Evolutionary conservation across 2,329 filamentous ascomycete genomes (phyloP).

Genomic region (Verticillium alfalfae): DNA sequence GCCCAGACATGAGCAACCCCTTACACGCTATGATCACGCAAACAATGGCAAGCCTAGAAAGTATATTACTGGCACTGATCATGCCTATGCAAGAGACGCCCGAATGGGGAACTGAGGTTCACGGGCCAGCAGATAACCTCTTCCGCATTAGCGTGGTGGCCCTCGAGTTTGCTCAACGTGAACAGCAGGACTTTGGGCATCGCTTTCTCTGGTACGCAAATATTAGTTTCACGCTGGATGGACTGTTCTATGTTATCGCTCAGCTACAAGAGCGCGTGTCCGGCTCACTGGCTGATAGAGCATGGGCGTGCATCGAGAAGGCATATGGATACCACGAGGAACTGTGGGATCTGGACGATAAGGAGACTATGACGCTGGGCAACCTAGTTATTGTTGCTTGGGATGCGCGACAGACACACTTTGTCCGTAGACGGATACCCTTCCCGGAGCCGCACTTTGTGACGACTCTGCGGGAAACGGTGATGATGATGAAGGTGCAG

Average conservation of each 20-base stretch:
- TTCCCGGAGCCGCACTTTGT: constrained; percentile 1
- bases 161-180: not conserved
- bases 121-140: constrained; percentile 31
- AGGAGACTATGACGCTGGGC: constrained; percentile 15
- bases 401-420: not conserved
- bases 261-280: constrained; percentile 43
- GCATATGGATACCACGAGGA: constrained; percentile 43
- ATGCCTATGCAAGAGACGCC: constrained; percentile 36
- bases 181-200: not conserved
- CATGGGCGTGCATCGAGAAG: constrained; percentile 40
- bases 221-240: constrained; percentile 47
- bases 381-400: constrained; percentile 1
- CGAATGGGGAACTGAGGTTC: constrained; percentile 42
- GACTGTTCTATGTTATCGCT: constrained; percentile 48
- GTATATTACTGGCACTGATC: no score
- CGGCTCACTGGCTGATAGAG: constrained; percentile 45
- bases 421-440: not conserved
- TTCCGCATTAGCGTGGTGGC: constrained; percentile 25
- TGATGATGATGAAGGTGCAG: constrained; percentile 4
- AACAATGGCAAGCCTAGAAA: not conserved
- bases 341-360: constrained; percentile 41
- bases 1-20: not conserved
- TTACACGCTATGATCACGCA: constrained; percentile 1
- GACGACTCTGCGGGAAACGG: not conserved
- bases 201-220: constrained; percentile 50